A percentile compares a stretch with the other conserved stretches of the same genome.
Conservation (phyloP, 148 eudicot genomes). For the Camellia japonica region DNA sequence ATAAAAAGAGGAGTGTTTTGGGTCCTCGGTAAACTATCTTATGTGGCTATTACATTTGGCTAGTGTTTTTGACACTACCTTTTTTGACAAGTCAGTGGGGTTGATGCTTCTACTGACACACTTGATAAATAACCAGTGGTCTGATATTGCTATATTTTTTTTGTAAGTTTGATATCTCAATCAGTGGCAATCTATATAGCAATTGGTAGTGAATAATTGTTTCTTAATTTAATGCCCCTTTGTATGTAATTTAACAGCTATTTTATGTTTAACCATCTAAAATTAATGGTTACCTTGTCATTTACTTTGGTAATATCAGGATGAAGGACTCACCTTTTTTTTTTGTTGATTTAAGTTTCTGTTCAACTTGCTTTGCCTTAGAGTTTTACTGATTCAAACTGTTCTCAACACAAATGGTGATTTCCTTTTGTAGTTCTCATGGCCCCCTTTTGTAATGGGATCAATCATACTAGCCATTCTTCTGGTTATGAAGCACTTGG, state of each 20-base stretch:
- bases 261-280: neutral
- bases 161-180: neutral
- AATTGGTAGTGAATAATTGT: neutral
- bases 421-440: conserved; percentile 68
- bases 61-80: neutral
- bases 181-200: neutral
- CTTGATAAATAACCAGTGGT: neutral
- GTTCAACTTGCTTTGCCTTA: conserved; percentile 11
- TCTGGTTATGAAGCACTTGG: conserved; percentile 91
- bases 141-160: neutral
- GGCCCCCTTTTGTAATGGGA: conserved; percentile 96
- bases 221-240: neutral
- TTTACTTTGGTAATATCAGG: conserved; percentile 6
- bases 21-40: neutral
- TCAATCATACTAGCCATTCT: conserved; percentile 72
- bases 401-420: conserved; percentile 8
- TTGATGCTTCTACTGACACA: neutral
- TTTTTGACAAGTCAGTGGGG: neutral
- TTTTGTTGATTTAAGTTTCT: neutral
- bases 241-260: neutral
- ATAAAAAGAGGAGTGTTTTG: neutral
- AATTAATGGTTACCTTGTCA: neutral
- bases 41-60: neutral
- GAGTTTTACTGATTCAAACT: conserved; percentile 1
- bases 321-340: neutral